phyloP scores from a whole-genome alignment of 2,329 filamentous ascomycete species.

The Xylariomycetidae sp. region DNA sequence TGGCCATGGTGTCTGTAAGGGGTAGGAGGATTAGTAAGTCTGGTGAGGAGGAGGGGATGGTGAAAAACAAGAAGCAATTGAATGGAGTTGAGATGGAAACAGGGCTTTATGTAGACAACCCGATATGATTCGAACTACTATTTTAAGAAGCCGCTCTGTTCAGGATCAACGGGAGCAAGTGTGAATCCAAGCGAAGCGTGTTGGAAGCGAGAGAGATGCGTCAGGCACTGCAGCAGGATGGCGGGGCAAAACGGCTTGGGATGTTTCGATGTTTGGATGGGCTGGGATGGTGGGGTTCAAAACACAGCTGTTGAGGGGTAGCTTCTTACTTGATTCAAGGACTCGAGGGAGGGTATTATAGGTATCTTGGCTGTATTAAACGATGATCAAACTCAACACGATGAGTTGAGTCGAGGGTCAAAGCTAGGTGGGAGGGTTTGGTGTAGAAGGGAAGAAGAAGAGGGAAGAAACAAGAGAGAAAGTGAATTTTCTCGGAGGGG shows the following conservation, averaged over 20 bases:
- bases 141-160: too few species aligned
- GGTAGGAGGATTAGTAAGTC: slow-evolving; percentile 8
- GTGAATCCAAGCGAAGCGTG: too few species aligned
- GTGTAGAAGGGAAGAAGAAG: not conserved
- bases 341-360: not conserved
- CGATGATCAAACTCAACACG: not conserved
- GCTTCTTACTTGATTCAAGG: not conserved
- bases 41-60: slow-evolving; percentile 4
- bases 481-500: too few species aligned
- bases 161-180: too few species aligned
- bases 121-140: too few species aligned
- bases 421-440: not conserved
- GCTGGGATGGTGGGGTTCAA: too few species aligned
- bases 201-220: too few species aligned
- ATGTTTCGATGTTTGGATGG: too few species aligned
- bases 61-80: slow-evolving; percentile 1
- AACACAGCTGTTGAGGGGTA: too few species aligned
- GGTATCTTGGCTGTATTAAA: not conserved
- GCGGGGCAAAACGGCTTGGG: not conserved
- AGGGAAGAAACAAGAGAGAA: not conserved
- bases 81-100: slow-evolving; percentile 2
- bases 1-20: slow-evolving; percentile 40
- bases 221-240: too few species aligned
- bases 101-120: too few species aligned
- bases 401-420: not conserved